Base-by-base conservation (phyloP, 2,329 filamentous ascomycete species). In the Penicillium freii region DNA sequence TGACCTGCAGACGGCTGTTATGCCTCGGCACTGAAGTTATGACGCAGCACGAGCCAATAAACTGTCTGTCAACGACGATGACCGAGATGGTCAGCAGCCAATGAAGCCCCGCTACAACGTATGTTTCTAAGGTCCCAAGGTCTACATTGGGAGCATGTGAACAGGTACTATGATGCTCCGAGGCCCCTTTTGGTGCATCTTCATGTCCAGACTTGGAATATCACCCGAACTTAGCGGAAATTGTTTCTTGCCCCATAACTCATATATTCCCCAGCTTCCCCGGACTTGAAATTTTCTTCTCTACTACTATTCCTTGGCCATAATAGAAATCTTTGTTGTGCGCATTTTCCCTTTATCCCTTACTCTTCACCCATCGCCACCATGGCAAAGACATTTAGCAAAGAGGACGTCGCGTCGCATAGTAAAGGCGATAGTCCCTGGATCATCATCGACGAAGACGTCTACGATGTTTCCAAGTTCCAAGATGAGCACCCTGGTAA, bases 391-490 rank as follows among this genome's bases (percentile, higher is more conserved):
- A 88, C 85, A 31, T 97, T 96, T 75, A 89, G 87, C 54, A 82
- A 87, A 64, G 84, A 84, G 80, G 92, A 97, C 74, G 93, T 99
- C 62, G 87, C 92, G 73, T 86, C 89, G 78, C 92, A 97, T 78
- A 96, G 91, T 82, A 96, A 93, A 80, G 77, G 87, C 45, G 86
- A 91, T 71, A 88, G 87, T 73, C 82, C 97, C 60, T 97, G 87
- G 85, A 90, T 97, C 71, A 85, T 95, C 64, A 87, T 97, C 65
- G 93, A 97, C 66, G 89, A 92, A 69, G 93, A 97, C 76, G 93
- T 97, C 66, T 97, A 96, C 77, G 93, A 99, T 73, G 75, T 97
- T 69, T 96, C 92, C 67, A 92, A 87, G 71, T 93, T 93, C 75
- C 88, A 91, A 74, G 87, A 92, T 59, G 89, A 92, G 64, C 90